Conservation (phyloP, 495 filamentous ascomycete species). For the Tetracladium marchalianum region DNA sequence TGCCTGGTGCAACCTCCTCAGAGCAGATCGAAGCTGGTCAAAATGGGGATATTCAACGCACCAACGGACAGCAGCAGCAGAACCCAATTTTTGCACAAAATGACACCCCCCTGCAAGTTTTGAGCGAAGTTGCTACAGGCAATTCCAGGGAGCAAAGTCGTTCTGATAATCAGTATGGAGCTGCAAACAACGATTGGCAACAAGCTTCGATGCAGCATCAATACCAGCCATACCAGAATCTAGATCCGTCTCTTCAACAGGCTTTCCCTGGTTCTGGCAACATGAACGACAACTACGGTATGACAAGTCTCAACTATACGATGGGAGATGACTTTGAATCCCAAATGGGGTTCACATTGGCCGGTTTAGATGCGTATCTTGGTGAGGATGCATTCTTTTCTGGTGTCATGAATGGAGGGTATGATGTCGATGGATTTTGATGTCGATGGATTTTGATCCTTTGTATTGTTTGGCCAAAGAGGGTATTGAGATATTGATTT, state of each 20-base stretch:
- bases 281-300: conserved; percentile 19
- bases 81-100: conserved; percentile 21
- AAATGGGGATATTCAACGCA: background rate
- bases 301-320: conserved; percentile 27
- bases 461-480: background rate
- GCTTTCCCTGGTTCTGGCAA: conserved; percentile 5
- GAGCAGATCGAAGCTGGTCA: background rate
- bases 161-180: conserved; percentile 6
- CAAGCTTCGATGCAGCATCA: conserved; percentile 7
- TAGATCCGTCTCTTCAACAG: background rate
- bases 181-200: conserved; percentile 10
- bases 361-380: conserved; percentile 19
- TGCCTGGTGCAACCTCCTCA: background rate
- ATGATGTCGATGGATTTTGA: conserved; percentile 2
- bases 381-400: conserved; percentile 16
- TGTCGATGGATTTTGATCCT: conserved; percentile 3
- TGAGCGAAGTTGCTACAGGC: conserved; percentile 59
- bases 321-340: conserved; percentile 37
- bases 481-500: background rate
- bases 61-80: conserved; percentile 15
- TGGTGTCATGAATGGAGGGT: conserved; percentile 6
- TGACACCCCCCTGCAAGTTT: conserved; percentile 52
- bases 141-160: conserved; percentile 25
- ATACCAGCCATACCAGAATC: background rate
- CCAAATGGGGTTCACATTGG: conserved; percentile 41